A percentile compares a stretch with the other conserved stretches of the same genome.
These are phyloP conservation scores for Fraxinus platypoda DNA, from an alignment of 305 asterid species.

Conservation along the genomic window DNA sequence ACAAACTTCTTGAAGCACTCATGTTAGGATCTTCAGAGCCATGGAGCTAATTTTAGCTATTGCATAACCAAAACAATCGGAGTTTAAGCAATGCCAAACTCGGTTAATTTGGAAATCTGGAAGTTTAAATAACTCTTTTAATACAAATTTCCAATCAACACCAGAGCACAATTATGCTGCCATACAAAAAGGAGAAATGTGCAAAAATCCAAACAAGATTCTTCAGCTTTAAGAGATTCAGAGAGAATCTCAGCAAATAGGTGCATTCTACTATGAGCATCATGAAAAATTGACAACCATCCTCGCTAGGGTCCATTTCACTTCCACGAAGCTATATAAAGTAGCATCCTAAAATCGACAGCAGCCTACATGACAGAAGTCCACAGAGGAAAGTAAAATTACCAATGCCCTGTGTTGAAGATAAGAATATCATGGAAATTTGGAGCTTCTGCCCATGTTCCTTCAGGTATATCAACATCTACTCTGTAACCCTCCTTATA, in stretches of 20 bases:
- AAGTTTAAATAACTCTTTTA: background rate
- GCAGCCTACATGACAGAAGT: slow-evolving; percentile 3
- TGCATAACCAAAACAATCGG: background rate
- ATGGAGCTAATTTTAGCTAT: background rate
- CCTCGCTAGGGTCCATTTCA: background rate
- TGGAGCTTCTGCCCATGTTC: slow-evolving; percentile 83
- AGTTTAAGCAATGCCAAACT: slow-evolving; percentile 7
- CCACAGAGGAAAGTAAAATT: slow-evolving; percentile 20
- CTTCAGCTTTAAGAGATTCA: background rate
- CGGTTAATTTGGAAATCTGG: background rate
- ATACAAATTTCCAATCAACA: background rate
- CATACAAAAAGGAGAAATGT: background rate
- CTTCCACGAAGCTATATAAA: background rate
- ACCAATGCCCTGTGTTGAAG: slow-evolving; percentile 96
- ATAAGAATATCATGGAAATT: slow-evolving; percentile 75
- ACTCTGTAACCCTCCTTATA: slow-evolving; percentile 82
- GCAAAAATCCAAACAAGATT: background rate
- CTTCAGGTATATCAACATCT: slow-evolving; percentile 92
- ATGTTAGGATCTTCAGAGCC: background rate
- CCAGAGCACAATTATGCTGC: background rate
- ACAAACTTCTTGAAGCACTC: background rate
- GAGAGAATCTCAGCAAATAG: background rate
- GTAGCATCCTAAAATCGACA: background rate
- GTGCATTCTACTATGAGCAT: background rate
- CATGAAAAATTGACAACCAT: background rate